Evolutionary conservation across 352 stramenopile species (phyloP).

Genomic region (Pythium sp.): DNA sequence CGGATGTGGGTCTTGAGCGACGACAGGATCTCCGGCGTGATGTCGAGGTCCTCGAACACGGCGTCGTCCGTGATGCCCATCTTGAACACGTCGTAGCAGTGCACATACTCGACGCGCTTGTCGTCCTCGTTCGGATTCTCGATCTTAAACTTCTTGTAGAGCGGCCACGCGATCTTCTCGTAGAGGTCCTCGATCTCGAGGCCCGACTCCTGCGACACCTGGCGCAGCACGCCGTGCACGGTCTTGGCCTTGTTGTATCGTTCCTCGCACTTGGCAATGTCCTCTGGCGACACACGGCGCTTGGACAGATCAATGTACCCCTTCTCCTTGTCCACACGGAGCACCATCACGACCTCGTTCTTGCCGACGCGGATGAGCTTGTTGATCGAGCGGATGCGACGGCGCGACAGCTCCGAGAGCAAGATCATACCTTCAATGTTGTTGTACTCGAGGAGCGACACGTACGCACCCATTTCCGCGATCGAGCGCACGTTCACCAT

Average conservation of each 20-base stretch:
- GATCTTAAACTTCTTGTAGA: conserved; percentile 97
- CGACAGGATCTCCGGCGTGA: conserved; percentile 82
- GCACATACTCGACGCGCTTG: conserved; percentile 92
- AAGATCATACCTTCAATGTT: conserved; percentile 99
- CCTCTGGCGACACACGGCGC: conserved; percentile 97
- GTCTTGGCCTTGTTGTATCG: conserved; percentile 99
- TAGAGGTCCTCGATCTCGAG: conserved; percentile 82
- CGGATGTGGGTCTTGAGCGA: conserved; percentile 97
- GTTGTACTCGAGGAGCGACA: conserved; percentile 99
- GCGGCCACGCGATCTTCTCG: conserved; percentile 95
- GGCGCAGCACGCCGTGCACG: conserved; percentile 94
- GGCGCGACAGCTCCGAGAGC: conserved; percentile 97
- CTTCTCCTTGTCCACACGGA: conserved; percentile 99
- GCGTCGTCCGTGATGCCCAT: conserved; percentile 91
- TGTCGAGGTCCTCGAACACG: conserved; percentile 90
- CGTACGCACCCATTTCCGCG: conserved; percentile 99
- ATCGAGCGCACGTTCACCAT: conserved; percentile 96
- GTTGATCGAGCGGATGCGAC: conserved; percentile 99
- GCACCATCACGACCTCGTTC: conserved; percentile 99
- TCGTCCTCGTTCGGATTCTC: conserved; percentile 73
- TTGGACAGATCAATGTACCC: conserved; percentile 99
- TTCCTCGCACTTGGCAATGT: conserved; percentile 99
- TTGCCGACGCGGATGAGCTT: conserved; percentile 99
- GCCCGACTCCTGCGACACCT: conserved; percentile 80
- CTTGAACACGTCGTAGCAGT: conserved; percentile 99